phyloP scores from a whole-genome alignment of 1,139 yeast genomes.

The Geotrichum australiense region DNA sequence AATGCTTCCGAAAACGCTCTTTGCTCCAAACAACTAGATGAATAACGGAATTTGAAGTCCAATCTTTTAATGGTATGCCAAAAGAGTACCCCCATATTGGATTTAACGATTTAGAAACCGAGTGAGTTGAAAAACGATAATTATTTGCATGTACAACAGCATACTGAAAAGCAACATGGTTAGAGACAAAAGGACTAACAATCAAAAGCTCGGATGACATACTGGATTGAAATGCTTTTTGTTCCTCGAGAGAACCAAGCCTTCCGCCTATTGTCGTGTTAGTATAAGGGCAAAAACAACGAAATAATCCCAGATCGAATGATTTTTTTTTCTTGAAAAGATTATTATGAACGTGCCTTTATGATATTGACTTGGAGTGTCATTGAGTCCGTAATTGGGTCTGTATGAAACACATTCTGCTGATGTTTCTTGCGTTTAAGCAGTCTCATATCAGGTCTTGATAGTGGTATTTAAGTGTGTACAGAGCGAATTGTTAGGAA shows the following conservation, averaged over 20 bases:
- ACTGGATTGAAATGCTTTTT: slow-evolving; percentile 11
- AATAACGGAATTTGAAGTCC: slow-evolving; percentile 26
- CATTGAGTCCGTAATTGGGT: too few species aligned
- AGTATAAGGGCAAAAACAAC: too few species aligned
- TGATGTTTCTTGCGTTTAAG: too few species aligned
- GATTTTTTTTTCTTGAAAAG: too few species aligned
- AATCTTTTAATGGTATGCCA: slow-evolving; percentile 25
- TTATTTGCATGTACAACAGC: slow-evolving; percentile 14
- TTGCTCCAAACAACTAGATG: slow-evolving; percentile 37
- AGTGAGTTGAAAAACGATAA: slow-evolving; percentile 8
- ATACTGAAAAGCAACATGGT: slow-evolving; percentile 4
- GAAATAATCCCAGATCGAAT: too few species aligned
- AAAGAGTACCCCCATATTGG: slow-evolving; percentile 37
- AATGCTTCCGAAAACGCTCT: slow-evolving; percentile 34
- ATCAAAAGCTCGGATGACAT: background rate
- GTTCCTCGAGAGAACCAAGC: slow-evolving; percentile 3
- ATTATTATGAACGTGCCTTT: too few species aligned
- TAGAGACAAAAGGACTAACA: background rate
- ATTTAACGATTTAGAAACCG: slow-evolving; percentile 18
- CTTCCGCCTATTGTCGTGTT: too few species aligned
- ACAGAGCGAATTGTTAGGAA: too few species aligned
- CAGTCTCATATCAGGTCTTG: too few species aligned
- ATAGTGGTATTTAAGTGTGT: too few species aligned
- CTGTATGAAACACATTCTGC: too few species aligned
- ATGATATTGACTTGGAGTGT: too few species aligned